Conservation (phyloP, 257 asterid genomes). For the Osmanthus fragrans region DNA sequence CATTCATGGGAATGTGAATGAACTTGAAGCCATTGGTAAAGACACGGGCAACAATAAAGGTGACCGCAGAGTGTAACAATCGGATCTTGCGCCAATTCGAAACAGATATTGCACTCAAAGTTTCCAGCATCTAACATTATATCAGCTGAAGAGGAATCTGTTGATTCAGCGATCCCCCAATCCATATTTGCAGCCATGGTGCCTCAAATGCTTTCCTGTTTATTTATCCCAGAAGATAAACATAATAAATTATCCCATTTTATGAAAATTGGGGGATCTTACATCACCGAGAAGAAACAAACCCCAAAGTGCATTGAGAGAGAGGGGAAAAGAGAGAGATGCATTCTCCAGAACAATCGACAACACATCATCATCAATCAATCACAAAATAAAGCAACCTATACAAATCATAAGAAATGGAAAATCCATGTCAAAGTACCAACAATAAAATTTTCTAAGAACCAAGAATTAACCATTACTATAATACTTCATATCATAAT, state of each 20-base stretch:
- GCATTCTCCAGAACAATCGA: not conserved
- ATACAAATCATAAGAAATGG: not conserved
- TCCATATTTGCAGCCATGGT: constrained; percentile 51
- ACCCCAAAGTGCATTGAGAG: not conserved
- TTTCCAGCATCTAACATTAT: constrained; percentile 43
- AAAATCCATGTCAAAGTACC: not conserved
- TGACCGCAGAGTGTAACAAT: constrained; percentile 94
- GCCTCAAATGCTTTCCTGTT: constrained; percentile 23
- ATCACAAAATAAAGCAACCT: not conserved
- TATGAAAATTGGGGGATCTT: not conserved
- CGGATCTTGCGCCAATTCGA: constrained; percentile 89
- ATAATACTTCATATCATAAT: not conserved
- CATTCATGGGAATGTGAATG: constrained; percentile 85
- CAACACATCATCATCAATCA: not conserved
- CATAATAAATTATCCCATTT: not conserved
- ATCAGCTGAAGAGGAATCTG: constrained; percentile 45
- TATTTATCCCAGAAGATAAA: not conserved
- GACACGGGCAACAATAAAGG: constrained; percentile 97
- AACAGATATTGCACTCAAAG: constrained; percentile 91
- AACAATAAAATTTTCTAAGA: not conserved
- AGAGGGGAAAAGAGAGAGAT: not conserved
- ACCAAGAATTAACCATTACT: not conserved
- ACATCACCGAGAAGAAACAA: not conserved
- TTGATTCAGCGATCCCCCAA: constrained; percentile 36
- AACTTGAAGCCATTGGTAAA: constrained; percentile 80